phyloP scores from a whole-genome alignment of 2,329 filamentous ascomycete genomes.

The Apiospora sp. region DNA sequence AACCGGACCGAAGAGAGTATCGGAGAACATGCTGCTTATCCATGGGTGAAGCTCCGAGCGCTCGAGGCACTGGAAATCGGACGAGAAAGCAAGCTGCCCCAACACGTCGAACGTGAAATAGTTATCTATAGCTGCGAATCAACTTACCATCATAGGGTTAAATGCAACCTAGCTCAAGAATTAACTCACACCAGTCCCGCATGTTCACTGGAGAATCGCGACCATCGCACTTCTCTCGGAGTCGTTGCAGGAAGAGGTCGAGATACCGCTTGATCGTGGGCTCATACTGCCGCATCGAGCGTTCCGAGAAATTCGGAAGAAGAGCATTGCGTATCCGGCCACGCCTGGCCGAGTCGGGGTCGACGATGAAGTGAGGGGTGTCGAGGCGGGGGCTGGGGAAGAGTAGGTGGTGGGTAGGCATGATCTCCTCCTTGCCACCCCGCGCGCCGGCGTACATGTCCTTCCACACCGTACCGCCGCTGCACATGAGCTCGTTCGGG shows the following conservation, averaged over 20 bases:
- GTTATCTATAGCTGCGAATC: neutral
- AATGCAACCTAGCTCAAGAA: neutral
- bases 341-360: slow-evolving; percentile 40
- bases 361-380: slow-evolving; percentile 40
- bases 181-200: slow-evolving; percentile 32
- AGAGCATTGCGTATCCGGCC: slow-evolving; percentile 40
- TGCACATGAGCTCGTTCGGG: slow-evolving; percentile 47
- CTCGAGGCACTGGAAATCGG: slow-evolving; percentile 18
- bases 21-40: slow-evolving; percentile 6
- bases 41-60: slow-evolving; percentile 19
- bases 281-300: slow-evolving; percentile 48
- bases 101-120: slow-evolving; percentile 1
- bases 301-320: slow-evolving; percentile 45
- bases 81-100: slow-evolving; percentile 5
- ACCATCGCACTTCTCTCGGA: slow-evolving; percentile 33
- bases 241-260: slow-evolving; percentile 39
- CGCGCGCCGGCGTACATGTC: slow-evolving; percentile 38
- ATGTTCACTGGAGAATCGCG: slow-evolving; percentile 30
- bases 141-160: neutral
- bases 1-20: neutral
- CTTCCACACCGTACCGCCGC: slow-evolving; percentile 44
- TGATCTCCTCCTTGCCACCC: slow-evolving; percentile 28
- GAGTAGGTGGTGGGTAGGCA: slow-evolving; percentile 37
- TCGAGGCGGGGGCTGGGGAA: slow-evolving; percentile 36
- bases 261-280: slow-evolving; percentile 46